Conservation (phyloP, 179 eudicot species). For the Heliamphora pulchella region DNA sequence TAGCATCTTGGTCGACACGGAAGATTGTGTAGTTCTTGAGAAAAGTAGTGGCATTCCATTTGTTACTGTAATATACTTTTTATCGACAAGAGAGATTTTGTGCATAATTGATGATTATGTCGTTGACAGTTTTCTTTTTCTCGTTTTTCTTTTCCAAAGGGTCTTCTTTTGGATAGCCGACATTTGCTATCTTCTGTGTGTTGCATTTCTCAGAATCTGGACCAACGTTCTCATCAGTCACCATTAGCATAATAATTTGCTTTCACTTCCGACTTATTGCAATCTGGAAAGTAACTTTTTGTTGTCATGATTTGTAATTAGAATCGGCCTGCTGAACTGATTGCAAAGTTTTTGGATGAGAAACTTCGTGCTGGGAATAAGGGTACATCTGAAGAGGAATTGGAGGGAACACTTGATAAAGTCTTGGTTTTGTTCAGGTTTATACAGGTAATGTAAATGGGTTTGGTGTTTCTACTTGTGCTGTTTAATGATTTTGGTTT, state of each 20-base stretch:
- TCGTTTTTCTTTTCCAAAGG: no score
- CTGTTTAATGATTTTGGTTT: background rate
- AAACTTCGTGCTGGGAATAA: slow-evolving; percentile 99
- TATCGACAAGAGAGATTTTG: no score
- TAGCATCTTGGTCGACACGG: no score
- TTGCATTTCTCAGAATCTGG: background rate
- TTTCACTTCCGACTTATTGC: background rate
- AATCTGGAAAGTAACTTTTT: background rate
- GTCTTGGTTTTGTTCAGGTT: slow-evolving; percentile 87
- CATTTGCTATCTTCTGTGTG: background rate
- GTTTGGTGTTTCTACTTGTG: background rate
- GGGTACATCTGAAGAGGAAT: slow-evolving; percentile 97
- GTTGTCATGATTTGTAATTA: slow-evolving; percentile 21
- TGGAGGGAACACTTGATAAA: slow-evolving; percentile 96
- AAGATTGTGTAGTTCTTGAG: no score
- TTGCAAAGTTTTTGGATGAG: slow-evolving; percentile 95
- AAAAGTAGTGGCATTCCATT: no score
- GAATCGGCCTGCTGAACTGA: slow-evolving; percentile 98
- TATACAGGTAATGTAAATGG: slow-evolving; percentile 57
- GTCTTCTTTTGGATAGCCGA: background rate
- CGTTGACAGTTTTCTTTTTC: no score
- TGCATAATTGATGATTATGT: no score
- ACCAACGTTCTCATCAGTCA: background rate
- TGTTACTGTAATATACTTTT: no score
- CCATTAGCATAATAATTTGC: background rate